These are phyloP conservation scores for Botrytis deweyae DNA, from an alignment of 2,329 filamentous ascomycete species.

Conservation along the genomic window DNA sequence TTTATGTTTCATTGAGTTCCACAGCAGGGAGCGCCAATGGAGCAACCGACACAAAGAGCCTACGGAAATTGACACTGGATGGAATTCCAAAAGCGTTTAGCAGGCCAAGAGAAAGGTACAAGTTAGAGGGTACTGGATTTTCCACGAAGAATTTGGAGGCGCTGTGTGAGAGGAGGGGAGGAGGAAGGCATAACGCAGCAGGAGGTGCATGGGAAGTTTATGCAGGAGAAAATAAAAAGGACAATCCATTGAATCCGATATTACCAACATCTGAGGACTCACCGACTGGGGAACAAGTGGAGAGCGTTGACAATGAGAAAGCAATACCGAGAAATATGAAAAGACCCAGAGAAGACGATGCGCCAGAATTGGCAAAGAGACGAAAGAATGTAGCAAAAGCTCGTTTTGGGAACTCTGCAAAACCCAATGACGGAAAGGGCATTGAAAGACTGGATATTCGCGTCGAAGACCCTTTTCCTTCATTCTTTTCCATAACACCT, in stretches of 20 bases:
- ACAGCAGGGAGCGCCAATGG: constrained; percentile 48
- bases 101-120: constrained; percentile 68
- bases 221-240: constrained; percentile 53
- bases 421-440: constrained; percentile 56
- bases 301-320: constrained; percentile 27
- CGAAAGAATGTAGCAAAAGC: constrained; percentile 61
- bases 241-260: constrained; percentile 52
- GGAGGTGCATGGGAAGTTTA: constrained; percentile 81
- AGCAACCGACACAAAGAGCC: constrained; percentile 54
- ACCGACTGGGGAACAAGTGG: constrained; percentile 28
- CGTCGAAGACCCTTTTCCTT: constrained; percentile 57
- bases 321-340: constrained; percentile 28
- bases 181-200: constrained; percentile 67
- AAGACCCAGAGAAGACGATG: constrained; percentile 36
- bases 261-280: constrained; percentile 36
- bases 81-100: constrained; percentile 83
- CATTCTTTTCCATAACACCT: constrained; percentile 23
- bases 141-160: constrained; percentile 69
- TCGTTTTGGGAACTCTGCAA: constrained; percentile 66
- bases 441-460: constrained; percentile 61
- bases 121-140: constrained; percentile 65
- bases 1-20: constrained; percentile 68
- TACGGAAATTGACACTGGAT: constrained; percentile 71
- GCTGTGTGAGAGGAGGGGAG: constrained; percentile 66
- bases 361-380: constrained; percentile 51